These are phyloP conservation scores for Serendipita sp. DNA, from an alignment of 768 basidiomycete species.

Conservation along the genomic window DNA sequence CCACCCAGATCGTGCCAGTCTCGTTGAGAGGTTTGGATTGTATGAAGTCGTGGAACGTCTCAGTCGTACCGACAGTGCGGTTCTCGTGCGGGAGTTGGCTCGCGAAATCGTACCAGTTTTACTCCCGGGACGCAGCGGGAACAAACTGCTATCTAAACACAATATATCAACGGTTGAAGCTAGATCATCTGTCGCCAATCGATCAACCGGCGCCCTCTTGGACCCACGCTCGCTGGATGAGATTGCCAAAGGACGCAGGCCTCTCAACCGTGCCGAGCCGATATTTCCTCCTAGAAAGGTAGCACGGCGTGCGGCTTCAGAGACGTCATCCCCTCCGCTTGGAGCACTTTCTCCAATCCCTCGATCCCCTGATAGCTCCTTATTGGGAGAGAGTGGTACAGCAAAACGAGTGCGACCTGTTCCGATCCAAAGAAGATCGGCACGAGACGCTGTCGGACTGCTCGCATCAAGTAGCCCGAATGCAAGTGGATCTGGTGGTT, in stretches of 20 bases:
- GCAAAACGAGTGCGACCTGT: neutral
- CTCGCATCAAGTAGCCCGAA: neutral
- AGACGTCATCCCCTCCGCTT: neutral
- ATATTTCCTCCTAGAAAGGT: neutral
- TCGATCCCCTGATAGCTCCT: neutral
- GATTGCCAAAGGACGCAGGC: neutral
- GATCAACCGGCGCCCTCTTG: neutral
- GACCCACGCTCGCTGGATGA: neutral
- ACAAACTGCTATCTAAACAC: neutral
- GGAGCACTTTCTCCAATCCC: neutral
- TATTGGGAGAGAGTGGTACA: neutral
- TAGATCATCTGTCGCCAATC: neutral
- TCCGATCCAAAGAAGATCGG: neutral
- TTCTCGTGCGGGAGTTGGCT: constrained; percentile 79
- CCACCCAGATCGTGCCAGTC: constrained; percentile 65
- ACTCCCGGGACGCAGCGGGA: constrained; percentile 30
- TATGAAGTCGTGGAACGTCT: constrained; percentile 65
- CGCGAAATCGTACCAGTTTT: constrained; percentile 69
- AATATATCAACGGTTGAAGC: neutral
- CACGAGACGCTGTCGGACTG: neutral
- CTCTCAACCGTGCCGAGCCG: neutral
- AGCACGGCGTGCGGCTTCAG: neutral
- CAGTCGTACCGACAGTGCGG: constrained; percentile 73
- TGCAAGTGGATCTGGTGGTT: too few species aligned
- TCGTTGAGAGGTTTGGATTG: constrained; percentile 71